Conservation (phyloP, 2,329 filamentous ascomycete genomes). For the Allantophomopsis cytisporea region DNA sequence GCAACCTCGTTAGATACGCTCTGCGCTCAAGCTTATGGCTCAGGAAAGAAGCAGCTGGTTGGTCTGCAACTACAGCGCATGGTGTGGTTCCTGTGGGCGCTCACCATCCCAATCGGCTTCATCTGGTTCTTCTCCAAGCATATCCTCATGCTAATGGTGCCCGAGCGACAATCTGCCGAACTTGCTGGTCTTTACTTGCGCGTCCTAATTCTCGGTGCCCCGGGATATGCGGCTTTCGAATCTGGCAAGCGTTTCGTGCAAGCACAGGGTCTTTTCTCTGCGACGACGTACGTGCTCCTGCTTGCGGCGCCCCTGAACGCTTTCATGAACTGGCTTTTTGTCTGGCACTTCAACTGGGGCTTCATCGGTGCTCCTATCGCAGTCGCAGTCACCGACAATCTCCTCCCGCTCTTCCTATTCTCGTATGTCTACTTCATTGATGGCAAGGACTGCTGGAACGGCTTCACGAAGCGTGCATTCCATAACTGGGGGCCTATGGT, state of each 20-base stretch:
- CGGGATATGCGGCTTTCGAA: constrained; percentile 66
- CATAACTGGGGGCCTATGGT: constrained; percentile 78
- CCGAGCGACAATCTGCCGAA: constrained; percentile 54
- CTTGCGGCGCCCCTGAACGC: constrained; percentile 66
- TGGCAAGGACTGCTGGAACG: constrained; percentile 69
- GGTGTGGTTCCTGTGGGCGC: constrained; percentile 60
- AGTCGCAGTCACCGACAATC: constrained; percentile 59
- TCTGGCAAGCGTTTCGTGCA: constrained; percentile 69
- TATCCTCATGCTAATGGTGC: constrained; percentile 54
- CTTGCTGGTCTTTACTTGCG: constrained; percentile 64
- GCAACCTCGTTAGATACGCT: constrained; percentile 86
- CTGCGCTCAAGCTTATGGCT: constrained; percentile 88
- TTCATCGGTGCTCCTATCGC: constrained; percentile 74
- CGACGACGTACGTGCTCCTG: constrained; percentile 64
- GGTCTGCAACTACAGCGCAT: constrained; percentile 73
- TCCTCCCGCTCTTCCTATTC: constrained; percentile 61
- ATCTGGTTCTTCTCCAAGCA: constrained; percentile 57
- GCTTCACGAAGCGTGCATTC: constrained; percentile 56
- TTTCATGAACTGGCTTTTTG: constrained; percentile 66
- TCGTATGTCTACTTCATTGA: constrained; percentile 60
- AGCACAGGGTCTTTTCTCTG: constrained; percentile 70
- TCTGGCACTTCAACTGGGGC: constrained; percentile 55
- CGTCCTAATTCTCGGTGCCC: constrained; percentile 55
- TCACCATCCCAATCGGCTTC: constrained; percentile 59
- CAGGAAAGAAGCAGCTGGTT: constrained; percentile 78